Base-by-base conservation (phyloP, 805 yeast species). In the Ogataea methylovora region DNA sequence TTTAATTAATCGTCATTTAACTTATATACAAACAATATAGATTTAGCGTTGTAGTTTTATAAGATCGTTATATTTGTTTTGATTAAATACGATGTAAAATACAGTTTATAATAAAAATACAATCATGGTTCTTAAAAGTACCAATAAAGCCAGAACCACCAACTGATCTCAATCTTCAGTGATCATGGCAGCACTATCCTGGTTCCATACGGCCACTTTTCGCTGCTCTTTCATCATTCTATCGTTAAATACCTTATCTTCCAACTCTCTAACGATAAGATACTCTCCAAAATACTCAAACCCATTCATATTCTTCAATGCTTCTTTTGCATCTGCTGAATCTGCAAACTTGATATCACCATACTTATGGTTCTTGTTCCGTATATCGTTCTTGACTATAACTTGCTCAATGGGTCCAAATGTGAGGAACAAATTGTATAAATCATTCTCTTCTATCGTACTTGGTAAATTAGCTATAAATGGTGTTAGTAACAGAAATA, bases 301-400 rank as follows among this genome's bases (percentile, higher is more conserved):
- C 14, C 55, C 56, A 25, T 49, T 33, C 20, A 50, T 30, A 30
- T 51, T 51, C n/a, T 24, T 19, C 8, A 24, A 24, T 16, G 55
- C 52, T 15, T 45, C 46, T 8, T n/a, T 10, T 4, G 46, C 42
- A 36, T 50, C 55, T 7, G 30, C 26, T 4, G 29, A 11, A n/a
- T 45, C 44, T 13, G 38, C 32, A 29, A 35, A 51, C 11, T 20
- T 29, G 7, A 43, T 38, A 9, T 23, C 26, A 2, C 45, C 45
- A 27, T 20, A 35, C 31, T 32, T 30, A 27, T 26, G 24, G 14
- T 30, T 22, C 21, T 35, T 22, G 26, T 30, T 21, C 24, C 25
- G 26, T 24, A 28, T 32, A 15, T 39, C 45, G 23, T 17, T n/a
- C 22, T 35, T 30, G 11, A 42, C 8, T 14, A 16, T 14, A 7